Conservation (phyloP, 176 grass and related monocot genomes). For the Echinochloa phyllopogon region DNA sequence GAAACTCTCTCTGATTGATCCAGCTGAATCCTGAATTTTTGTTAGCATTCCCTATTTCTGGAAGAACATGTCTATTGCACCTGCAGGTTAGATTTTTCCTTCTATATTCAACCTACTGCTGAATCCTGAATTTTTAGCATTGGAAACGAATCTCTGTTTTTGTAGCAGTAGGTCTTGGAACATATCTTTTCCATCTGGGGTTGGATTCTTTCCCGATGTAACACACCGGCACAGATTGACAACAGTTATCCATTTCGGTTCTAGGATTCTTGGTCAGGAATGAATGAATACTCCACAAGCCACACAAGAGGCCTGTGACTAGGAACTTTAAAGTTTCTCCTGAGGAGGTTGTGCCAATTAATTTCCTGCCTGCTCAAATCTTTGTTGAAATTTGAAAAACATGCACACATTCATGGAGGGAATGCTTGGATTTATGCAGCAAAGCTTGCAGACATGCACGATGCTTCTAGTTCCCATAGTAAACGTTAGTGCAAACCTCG, state of each 20-base stretch:
- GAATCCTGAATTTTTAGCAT: not conserved
- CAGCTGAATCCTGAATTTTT: not conserved
- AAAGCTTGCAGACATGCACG: not conserved
- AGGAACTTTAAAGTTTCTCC: not conserved
- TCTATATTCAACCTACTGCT: not conserved
- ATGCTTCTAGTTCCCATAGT: not conserved
- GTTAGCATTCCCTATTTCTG: no score
- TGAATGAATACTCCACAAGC: slow-evolving; percentile 18
- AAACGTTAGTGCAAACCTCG: not conserved
- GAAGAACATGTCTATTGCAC: no score
- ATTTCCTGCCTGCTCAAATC: slow-evolving; percentile 21
- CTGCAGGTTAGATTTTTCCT: no score
- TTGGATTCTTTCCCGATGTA: not conserved
- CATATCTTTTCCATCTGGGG: not conserved
- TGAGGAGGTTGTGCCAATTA: not conserved
- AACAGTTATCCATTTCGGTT: slow-evolving; percentile 18
- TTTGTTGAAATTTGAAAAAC: not conserved
- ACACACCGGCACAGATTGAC: not conserved
- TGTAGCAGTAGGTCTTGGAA: not conserved
- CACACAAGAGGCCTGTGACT: slow-evolving; percentile 38
- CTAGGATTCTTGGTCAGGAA: not conserved
- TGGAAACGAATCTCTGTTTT: not conserved
- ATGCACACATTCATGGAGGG: not conserved
- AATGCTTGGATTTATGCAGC: not conserved
- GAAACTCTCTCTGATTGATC: not conserved